phyloP scores from a whole-genome alignment of 371 early-diverging fungal genomes.

The Zopfochytrium polystomum region DNA sequence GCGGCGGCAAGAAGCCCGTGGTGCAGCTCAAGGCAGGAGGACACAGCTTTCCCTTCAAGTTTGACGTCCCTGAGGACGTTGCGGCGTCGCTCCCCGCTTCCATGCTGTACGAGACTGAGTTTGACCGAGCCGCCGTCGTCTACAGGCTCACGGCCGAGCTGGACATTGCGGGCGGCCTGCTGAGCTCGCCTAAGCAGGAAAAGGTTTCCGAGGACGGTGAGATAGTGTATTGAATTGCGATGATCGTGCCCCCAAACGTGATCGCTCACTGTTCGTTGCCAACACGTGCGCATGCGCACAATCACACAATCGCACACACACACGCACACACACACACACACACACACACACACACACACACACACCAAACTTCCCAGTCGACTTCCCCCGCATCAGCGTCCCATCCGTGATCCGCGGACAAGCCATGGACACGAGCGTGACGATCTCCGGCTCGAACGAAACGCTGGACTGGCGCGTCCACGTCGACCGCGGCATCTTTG shows the following conservation, averaged over 20 bases:
- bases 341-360: neutral
- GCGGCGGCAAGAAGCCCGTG: neutral
- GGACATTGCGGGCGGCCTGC: constrained; percentile 13
- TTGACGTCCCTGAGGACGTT: constrained; percentile 7
- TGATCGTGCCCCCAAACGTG: neutral
- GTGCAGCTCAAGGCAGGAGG: constrained; percentile 12
- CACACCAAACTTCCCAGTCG: no score
- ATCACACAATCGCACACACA: no score
- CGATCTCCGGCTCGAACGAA: constrained; percentile 14
- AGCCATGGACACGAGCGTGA: constrained; percentile 12
- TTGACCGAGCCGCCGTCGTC: constrained; percentile 7
- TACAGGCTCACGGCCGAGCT: constrained; percentile 20
- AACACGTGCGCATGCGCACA: no score
- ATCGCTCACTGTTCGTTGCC: no score
- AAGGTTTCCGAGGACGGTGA: constrained; percentile 4
- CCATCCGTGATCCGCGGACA: constrained; percentile 12
- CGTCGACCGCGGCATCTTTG: constrained; percentile 12
- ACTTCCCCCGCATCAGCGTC: constrained; percentile 26
- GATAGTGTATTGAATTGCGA: constrained; percentile 1
- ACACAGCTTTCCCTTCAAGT: constrained; percentile 16
- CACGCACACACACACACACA: no score
- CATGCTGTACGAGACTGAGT: neutral
- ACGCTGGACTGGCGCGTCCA: constrained; percentile 19
- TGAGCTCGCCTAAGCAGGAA: constrained; percentile 8
- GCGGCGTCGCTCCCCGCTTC: constrained; percentile 13